Percentiles rank a stretch among this genome's conserved stretches.
Conservation (phyloP, 495 filamentous ascomycete species). For the Paragyromitra xinjiangensis region DNA sequence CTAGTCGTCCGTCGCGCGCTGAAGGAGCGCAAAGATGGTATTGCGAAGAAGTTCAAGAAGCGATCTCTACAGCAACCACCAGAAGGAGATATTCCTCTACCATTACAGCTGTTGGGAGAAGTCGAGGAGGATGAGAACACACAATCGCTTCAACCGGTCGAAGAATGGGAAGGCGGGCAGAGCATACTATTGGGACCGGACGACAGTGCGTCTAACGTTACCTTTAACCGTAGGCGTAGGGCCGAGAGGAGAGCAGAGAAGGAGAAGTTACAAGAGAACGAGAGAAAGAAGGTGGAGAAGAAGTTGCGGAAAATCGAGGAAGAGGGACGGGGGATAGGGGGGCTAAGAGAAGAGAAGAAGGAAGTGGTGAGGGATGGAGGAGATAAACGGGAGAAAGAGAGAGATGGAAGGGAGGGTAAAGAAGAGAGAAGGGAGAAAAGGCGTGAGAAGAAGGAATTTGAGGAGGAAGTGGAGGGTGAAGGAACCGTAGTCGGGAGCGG, state of each 20-base stretch:
- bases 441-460: slow-evolving; percentile 36
- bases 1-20: slow-evolving; percentile 81
- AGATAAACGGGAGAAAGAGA: slow-evolving; percentile 31
- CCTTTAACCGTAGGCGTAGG: slow-evolving; percentile 57
- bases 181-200: slow-evolving; percentile 62
- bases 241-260: slow-evolving; percentile 41
- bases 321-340: slow-evolving; percentile 10
- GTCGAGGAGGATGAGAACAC: slow-evolving; percentile 46
- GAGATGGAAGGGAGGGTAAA: slow-evolving; percentile 32
- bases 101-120: slow-evolving; percentile 31
- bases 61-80: slow-evolving; percentile 30
- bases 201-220: slow-evolving; percentile 86
- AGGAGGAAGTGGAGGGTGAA: slow-evolving; percentile 35
- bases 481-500: slow-evolving; percentile 36
- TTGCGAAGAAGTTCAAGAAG: slow-evolving; percentile 67
- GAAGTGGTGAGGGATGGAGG: slow-evolving; percentile 39
- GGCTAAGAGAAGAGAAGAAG: slow-evolving; percentile 12
- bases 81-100: slow-evolving; percentile 34
- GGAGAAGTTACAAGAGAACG: slow-evolving; percentile 27
- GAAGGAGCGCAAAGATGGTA: slow-evolving; percentile 73
- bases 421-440: slow-evolving; percentile 44
- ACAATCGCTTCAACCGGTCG: slow-evolving; percentile 34
- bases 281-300: slow-evolving; percentile 48
- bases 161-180: slow-evolving; percentile 55
- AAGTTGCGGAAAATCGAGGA: slow-evolving; percentile 45